Evolutionary conservation across 768 basidiomycete species (phyloP), one percentile per base, ranked within the genome.

Genomic region (Boletus vinaceobasis): DNA sequence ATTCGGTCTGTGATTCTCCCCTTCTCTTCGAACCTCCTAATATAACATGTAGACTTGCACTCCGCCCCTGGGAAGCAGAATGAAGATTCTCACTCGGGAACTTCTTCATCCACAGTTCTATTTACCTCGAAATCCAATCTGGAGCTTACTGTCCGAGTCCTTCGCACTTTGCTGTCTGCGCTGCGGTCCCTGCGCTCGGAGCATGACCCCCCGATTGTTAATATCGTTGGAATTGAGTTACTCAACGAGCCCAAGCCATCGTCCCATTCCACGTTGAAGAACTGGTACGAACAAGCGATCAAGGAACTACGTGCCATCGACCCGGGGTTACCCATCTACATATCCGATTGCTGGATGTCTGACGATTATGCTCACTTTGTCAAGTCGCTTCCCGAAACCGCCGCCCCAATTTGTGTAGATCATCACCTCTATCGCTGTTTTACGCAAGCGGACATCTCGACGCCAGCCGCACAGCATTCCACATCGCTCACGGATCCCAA

Each of bases 361-460:
- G 79, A 84, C 27, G 72, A 79, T 50, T 92, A 89, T 60, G 76
- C 84, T 15, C 71, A 76, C 9, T 88, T 79, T 61, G 72, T 84
- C 62, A 69, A 69, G 23, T 64, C 72, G 7, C 70, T 73, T 58
- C 43, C 67, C 43, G 10, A 61, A 53, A 29, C 63, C 26, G 51
- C 73, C 53, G 63, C 61, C 15, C 80, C 82, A 29, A 73, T 84
- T 19, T 82, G 86, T 14, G 73, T 92, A 38, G 91, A 93, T 67
- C 88, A 91, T 60, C 91, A 93, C 64, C 77, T 93, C 21, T 93
- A 93, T 64, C 81, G 91, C 26, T 90, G 88, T 68, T 90, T 91
- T 67, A 88, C 87, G 0, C 56, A 66, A 0, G 71, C 71, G 1
- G 91, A 93, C 66, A 79, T 70, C 17, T 55, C 66, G 1, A 83